A percentile compares a stretch with the other conserved stretches of the same genome.
These are phyloP conservation scores for Stagonosporopsis rhizophila DNA, from an alignment of 2,329 filamentous ascomycete species.

Conservation along the genomic window DNA sequence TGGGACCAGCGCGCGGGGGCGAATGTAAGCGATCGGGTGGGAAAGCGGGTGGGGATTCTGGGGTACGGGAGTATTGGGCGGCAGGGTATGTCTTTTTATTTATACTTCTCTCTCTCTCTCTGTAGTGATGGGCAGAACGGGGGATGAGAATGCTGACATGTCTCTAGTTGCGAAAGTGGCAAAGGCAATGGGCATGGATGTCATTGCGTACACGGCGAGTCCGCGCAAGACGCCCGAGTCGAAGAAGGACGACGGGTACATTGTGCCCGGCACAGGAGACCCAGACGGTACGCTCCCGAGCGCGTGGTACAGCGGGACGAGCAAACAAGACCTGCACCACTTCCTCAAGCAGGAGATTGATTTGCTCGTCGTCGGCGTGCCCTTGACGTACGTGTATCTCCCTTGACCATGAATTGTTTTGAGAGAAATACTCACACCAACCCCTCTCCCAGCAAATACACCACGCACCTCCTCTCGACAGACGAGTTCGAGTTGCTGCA, in stretches of 20 bases:
- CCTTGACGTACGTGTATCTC: slow-evolving; percentile 56
- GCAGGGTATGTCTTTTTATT: slow-evolving; percentile 59
- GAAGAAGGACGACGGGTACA: slow-evolving; percentile 68
- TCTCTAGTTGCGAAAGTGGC: slow-evolving; percentile 62
- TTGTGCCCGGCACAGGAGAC: slow-evolving; percentile 71
- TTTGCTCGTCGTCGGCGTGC: slow-evolving; percentile 63
- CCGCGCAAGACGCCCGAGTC: slow-evolving; percentile 72
- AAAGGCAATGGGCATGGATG: slow-evolving; percentile 71
- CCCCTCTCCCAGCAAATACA: slow-evolving; percentile 52
- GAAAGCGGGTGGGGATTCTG: slow-evolving; percentile 65
- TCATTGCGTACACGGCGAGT: slow-evolving; percentile 77
- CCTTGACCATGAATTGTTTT: too few relatives aligned
- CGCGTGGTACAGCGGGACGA: slow-evolving; percentile 64
- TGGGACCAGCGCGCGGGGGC: slow-evolving; percentile 56
- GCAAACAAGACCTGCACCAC: slow-evolving; percentile 58
- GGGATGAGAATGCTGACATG: neutral
- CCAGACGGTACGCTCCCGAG: slow-evolving; percentile 61
- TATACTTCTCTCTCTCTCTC: too few relatives aligned
- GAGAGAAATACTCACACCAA: neutral
- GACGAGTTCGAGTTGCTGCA: slow-evolving; percentile 64
- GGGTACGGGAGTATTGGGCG: slow-evolving; percentile 70
- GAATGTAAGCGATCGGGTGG: slow-evolving; percentile 62
- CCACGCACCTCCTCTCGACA: slow-evolving; percentile 61
- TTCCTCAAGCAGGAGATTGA: slow-evolving; percentile 65
- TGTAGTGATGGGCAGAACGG: neutral